Conservation (phyloP, 2,329 filamentous ascomycete species). For the Pseudogymnoascus sp. region DNA sequence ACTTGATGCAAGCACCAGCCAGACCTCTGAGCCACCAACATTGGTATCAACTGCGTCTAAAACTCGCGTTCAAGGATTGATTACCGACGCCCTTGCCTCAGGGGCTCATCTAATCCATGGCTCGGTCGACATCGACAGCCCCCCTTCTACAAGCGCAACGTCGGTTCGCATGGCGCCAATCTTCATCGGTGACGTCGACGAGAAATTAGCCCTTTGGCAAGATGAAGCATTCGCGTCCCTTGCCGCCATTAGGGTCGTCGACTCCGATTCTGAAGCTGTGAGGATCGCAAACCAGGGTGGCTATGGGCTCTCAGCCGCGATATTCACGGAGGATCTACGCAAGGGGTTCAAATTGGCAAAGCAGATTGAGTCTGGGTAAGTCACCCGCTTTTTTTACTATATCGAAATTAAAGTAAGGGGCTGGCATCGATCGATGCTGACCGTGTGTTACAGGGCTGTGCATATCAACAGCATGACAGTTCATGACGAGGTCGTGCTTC, state of each 20-base stretch:
- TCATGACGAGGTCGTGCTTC: constrained; percentile 40
- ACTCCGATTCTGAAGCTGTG: constrained; percentile 34
- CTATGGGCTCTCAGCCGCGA: constrained; percentile 32
- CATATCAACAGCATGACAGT: constrained; percentile 45
- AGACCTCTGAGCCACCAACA: constrained; percentile 19
- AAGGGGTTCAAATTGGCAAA: constrained; percentile 13
- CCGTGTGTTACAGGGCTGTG: constrained; percentile 31
- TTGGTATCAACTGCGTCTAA: constrained; percentile 31
- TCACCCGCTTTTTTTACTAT: not conserved
- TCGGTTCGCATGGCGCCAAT: constrained; percentile 10
- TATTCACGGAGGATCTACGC: constrained; percentile 29
- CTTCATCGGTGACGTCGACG: constrained; percentile 24
- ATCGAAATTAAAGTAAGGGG: not conserved
- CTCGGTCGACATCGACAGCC: constrained; percentile 16
- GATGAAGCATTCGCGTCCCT: constrained; percentile 31
- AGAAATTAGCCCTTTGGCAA: constrained; percentile 27
- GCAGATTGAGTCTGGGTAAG: constrained; percentile 11
- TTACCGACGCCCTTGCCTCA: not conserved
- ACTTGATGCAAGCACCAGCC: constrained; percentile 17
- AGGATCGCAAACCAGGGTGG: constrained; percentile 34
- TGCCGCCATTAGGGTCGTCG: constrained; percentile 28
- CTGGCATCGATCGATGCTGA: not conserved
- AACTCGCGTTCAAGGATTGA: not conserved
- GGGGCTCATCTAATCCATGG: not conserved
- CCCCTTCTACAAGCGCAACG: constrained; percentile 13